Evolutionary conservation across 768 basidiomycete species (phyloP), one percentile per base, ranked within the genome.

Genomic region (Pleurotus sapidus): DNA sequence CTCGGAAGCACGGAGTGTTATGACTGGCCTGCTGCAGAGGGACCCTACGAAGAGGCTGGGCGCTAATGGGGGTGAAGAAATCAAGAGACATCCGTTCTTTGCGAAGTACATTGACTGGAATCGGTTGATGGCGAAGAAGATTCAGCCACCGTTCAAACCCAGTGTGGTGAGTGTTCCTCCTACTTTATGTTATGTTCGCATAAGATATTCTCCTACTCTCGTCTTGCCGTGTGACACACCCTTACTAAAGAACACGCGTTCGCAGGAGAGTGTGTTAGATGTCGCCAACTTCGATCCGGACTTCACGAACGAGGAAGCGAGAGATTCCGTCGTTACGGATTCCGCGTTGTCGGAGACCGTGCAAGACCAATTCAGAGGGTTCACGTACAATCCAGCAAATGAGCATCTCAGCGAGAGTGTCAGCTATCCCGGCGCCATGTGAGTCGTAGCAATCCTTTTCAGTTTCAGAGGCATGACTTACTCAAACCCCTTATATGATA

Each of bases 271-370:
- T 55, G 95, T 95, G 1, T 83, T 97, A 46, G 95, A 97, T 69
- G 94, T 95, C 18, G 93, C 89, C 57, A 94, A 98, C 78, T 98
- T 99, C 74, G 97, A 98, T 71, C 84, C 93, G 23, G 96, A 98
- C 71, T 99, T 99, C 69, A 98, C 95, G 25, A 91, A 88, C 59
- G 96, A 99, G 70, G 88, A 92, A 57, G 90, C 95, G 2, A 86
- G 93, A 64, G 96, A 99, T 72, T 95, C 93, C 1, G 95, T 98
- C 55, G 96, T 99, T 39, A 92, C 91, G 61, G 93, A 95, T 66
- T 95, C 93, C 3, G 87, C 84, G 24, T 76, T 99, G 38, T 95
- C 92, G 14, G 91, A 97, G 77, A 98, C 95, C 0, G 94, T 99
- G 1, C 96, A 99, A 70, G 93, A 95, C 65, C 93, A 95, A 70